Evolutionary conservation across 495 filamentous ascomycete genomes (phyloP), one percentile per base, ranked within the genome.

Genomic region (Neurospora sp.): DNA sequence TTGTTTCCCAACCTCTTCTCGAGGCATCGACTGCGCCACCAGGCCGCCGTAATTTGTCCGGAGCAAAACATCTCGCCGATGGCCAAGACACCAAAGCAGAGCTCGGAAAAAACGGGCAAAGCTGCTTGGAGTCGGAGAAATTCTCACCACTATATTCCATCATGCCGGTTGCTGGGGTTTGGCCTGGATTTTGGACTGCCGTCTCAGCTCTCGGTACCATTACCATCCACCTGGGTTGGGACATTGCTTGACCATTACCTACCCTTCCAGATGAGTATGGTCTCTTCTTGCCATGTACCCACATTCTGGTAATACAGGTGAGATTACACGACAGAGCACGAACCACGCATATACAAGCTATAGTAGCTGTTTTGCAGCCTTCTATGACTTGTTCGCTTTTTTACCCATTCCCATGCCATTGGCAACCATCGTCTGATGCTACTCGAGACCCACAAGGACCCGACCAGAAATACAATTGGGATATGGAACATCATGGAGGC

Each of bases 391-490:
- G 27, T 69, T 37, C 31, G 18, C 18, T 42, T 54, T 72, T 54
- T 31, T 44, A 54, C 35, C 69, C 60, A n/a, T 40, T 39, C 12
- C 49, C 23, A 60, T 31, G 35, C 44, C 39, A 75, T 69, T 76
- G 73, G 76, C 46, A 75, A 73, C 73, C 73, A 42, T 75, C 72
- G 54, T 75, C 78, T 76, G 74, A 78, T 77, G 74, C 74, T 42
- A 70, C 14, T 70, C 14, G 71, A 74, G 72, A 42, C 72, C 73
- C 71, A 74, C 23, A 5, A 14, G 49, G 23, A 60, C 49, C 49
- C 49, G 10, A 27, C 23, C 23, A 60, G 20, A 60, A 49, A 31
- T 12, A 27, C 11, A 3, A 31, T 8, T 12, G 49, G 49, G 49
- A 60, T 60, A 60, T 60, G 11, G 23, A 60, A 27, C 49, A 10